phyloP scores from a whole-genome alignment of 1,284 basidiomycete species.

The Cutaneotrichosporon mucoides region DNA sequence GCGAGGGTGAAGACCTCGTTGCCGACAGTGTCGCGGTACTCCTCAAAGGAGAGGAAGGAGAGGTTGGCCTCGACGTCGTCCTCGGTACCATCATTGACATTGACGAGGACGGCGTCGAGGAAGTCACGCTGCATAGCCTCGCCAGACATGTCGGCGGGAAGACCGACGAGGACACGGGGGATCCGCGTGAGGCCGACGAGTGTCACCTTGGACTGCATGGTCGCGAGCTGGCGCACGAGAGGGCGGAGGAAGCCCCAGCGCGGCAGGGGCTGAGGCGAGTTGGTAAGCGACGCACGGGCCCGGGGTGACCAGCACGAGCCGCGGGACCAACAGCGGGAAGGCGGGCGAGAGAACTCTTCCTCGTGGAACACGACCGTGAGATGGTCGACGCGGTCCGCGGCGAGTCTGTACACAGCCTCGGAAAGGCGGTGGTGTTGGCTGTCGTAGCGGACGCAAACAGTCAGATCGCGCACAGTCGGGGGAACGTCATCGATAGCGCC shows the following conservation, averaged over 20 bases:
- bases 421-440: not conserved
- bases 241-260: constrained; percentile 9
- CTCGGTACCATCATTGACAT: not conserved
- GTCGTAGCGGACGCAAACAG: constrained; percentile 1
- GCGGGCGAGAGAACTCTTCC: not conserved
- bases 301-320: constrained; percentile 1
- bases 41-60: not conserved
- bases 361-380: not conserved
- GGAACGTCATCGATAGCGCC: not conserved
- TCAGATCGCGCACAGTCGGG: not conserved
- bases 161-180: constrained; percentile 4
- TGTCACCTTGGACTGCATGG: not conserved
- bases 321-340: not conserved
- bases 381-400: not conserved
- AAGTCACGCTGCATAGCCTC: constrained; percentile 1
- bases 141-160: not conserved
- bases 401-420: not conserved
- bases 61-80: not conserved
- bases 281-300: not conserved
- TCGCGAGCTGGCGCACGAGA: constrained; percentile 9
- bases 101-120: constrained; percentile 1
- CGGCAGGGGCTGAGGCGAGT: not conserved
- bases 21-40: constrained; percentile 1
- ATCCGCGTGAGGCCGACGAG: constrained; percentile 9
- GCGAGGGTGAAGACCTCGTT: not conserved